These are phyloP conservation scores for Ustilago shanxiensis DNA, from an alignment of 1,284 basidiomycete genomes.

Conservation along the genomic window DNA sequence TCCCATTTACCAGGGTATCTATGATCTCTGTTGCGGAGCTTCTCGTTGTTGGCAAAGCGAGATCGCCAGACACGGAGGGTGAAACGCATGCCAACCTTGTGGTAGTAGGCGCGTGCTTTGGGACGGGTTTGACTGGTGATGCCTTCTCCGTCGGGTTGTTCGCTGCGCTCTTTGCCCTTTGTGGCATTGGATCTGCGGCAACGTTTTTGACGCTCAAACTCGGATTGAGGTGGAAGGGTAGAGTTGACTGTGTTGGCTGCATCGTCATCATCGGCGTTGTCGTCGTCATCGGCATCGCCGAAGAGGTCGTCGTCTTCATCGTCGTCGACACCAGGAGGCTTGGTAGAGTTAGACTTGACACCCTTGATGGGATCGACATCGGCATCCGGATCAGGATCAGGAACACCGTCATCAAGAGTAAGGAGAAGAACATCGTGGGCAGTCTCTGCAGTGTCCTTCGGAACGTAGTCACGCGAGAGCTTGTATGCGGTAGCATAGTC, in stretches of 20 bases:
- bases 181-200: conserved; percentile 33
- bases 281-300: conserved; percentile 42
- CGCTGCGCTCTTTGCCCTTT: conserved; percentile 54
- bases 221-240: conserved; percentile 57
- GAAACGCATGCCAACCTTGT: conserved; percentile 64
- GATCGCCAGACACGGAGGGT: conserved; percentile 61
- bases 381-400: conserved; percentile 57
- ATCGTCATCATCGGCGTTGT: conserved; percentile 13
- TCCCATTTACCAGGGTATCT: conserved; percentile 64
- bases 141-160: conserved; percentile 31
- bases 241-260: conserved; percentile 25
- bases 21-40: conserved; percentile 48
- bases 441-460: conserved; percentile 50
- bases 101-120: conserved; percentile 61
- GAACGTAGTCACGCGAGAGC: conserved; percentile 60
- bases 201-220: conserved; percentile 53
- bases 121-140: conserved; percentile 27
- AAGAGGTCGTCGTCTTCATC: conserved; percentile 53
- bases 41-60: conserved; percentile 53
- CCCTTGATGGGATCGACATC: conserved; percentile 47
- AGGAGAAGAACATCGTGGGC: conserved; percentile 57
- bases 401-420: conserved; percentile 60
- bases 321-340: conserved; percentile 13
- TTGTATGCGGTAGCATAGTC: conserved; percentile 59
- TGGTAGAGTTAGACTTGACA: conserved; percentile 23